phyloP scores from a whole-genome alignment of 768 basidiomycete species.

The Piloderma croceum region DNA sequence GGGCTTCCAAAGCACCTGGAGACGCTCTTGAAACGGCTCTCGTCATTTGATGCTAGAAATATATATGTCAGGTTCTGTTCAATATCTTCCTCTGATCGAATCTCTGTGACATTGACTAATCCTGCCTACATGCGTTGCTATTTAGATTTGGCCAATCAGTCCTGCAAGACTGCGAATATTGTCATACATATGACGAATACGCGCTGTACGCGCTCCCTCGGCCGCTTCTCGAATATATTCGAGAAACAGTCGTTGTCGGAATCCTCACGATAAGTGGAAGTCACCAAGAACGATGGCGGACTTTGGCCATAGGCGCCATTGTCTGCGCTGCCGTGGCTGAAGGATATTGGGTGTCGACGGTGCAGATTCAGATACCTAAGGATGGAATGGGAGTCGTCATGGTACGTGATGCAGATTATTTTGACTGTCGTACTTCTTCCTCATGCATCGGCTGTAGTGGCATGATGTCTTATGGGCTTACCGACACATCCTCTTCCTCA shows the following conservation, averaged over 20 bases:
- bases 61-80: constrained; percentile 51
- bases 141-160: constrained; percentile 65
- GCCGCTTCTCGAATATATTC: constrained; percentile 54
- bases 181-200: constrained; percentile 56
- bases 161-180: constrained; percentile 60
- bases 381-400: constrained; percentile 34
- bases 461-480: no score
- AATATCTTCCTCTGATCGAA: background rate
- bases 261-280: constrained; percentile 39
- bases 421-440: no score
- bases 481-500: no score
- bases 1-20: constrained; percentile 45
- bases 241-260: constrained; percentile 49
- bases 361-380: constrained; percentile 40
- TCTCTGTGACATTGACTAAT: background rate
- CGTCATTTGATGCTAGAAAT: constrained; percentile 50
- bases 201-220: constrained; percentile 51
- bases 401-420: no score
- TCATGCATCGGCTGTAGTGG: no score
- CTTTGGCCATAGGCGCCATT: constrained; percentile 41
- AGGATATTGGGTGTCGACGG: constrained; percentile 46
- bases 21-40: constrained; percentile 47
- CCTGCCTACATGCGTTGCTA: background rate
- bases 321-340: constrained; percentile 48
- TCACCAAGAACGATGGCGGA: constrained; percentile 40